Evolutionary conservation across 2,329 filamentous ascomycete species (phyloP).

Genomic region (Trichophyton benhamiae): DNA sequence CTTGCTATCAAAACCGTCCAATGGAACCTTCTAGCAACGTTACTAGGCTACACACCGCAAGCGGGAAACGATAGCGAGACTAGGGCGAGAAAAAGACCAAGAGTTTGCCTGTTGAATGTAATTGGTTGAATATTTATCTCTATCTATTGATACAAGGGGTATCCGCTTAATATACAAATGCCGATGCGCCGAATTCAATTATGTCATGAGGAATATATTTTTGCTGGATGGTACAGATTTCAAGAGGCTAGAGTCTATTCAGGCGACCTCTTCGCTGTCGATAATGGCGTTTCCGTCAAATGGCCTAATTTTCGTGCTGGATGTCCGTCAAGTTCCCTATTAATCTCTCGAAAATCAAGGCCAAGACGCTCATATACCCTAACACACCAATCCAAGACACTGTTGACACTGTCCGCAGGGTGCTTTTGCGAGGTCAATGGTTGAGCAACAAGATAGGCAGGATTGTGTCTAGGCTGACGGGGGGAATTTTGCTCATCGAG

Average conservation of each 20-base stretch:
- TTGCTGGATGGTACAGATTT: not conserved
- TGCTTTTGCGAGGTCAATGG: constrained; percentile 2
- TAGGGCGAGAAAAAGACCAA: not conserved
- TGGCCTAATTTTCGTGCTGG: not conserved
- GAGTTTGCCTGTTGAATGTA: not conserved
- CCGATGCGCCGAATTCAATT: not conserved
- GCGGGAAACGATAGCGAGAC: too few relatives aligned
- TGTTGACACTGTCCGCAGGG: constrained; percentile 11
- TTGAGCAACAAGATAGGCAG: not conserved
- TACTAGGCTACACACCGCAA: not conserved
- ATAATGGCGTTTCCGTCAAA: not conserved
- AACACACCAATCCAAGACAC: constrained; percentile 26
- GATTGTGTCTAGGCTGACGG: not conserved
- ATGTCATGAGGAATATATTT: not conserved
- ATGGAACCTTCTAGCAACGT: not conserved
- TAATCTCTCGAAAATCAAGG: constrained; percentile 21
- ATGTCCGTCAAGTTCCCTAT: constrained; percentile 25
- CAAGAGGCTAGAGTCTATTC: not conserved
- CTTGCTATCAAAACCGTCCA: not conserved
- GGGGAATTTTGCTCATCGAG: constrained; percentile 17
- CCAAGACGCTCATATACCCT: constrained; percentile 19
- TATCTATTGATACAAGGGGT: constrained; percentile 1
- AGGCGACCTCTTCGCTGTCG: not conserved
- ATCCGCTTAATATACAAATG: not conserved
- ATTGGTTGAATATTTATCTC: not conserved